phyloP scores from a whole-genome alignment of 2,329 filamentous ascomycete genomes.

The Tolypocladium sp. region DNA sequence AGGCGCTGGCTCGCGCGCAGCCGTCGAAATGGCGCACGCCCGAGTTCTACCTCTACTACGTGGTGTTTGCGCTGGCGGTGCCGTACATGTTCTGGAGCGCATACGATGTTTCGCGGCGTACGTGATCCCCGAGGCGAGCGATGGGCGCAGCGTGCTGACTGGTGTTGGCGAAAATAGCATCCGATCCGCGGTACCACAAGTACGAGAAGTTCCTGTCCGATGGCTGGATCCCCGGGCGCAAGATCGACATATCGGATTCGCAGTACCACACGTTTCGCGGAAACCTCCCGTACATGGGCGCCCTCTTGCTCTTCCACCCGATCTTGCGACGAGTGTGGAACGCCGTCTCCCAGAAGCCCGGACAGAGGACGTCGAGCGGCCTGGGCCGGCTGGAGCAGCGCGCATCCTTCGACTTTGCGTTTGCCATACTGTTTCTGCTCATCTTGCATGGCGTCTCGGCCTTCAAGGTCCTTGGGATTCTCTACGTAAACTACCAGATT shows the following conservation, averaged over 20 bases:
- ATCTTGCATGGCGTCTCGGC: slow-evolving; percentile 79
- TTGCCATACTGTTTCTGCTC: slow-evolving; percentile 69
- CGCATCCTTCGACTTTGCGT: slow-evolving; percentile 71
- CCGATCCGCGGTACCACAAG: slow-evolving; percentile 70
- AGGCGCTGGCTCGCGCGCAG: slow-evolving; percentile 34
- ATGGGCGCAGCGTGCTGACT: slow-evolving; percentile 3
- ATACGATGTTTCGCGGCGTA: slow-evolving; percentile 76
- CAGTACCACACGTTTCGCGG: slow-evolving; percentile 81
- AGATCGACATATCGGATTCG: slow-evolving; percentile 83
- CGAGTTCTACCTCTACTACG: slow-evolving; percentile 78
- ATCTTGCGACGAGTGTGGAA: slow-evolving; percentile 68
- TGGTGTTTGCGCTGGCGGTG: slow-evolving; percentile 56
- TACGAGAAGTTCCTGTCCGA: slow-evolving; percentile 62
- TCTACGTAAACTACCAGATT: slow-evolving; percentile 74
- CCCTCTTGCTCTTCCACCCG: slow-evolving; percentile 71
- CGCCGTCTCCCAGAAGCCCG: slow-evolving; percentile 30
- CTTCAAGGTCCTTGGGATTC: slow-evolving; percentile 70
- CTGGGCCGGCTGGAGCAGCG: slow-evolving; percentile 58
- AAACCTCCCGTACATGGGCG: slow-evolving; percentile 73
- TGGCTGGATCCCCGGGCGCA: slow-evolving; percentile 88
- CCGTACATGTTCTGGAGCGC: slow-evolving; percentile 89
- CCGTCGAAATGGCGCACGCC: slow-evolving; percentile 74
- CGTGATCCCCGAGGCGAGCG: slow-evolving; percentile 13
- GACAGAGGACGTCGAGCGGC: slow-evolving; percentile 28
- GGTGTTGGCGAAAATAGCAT: slow-evolving; percentile 41